Conservation (phyloP, 768 basidiomycete species). For the Mycena galopus region DNA sequence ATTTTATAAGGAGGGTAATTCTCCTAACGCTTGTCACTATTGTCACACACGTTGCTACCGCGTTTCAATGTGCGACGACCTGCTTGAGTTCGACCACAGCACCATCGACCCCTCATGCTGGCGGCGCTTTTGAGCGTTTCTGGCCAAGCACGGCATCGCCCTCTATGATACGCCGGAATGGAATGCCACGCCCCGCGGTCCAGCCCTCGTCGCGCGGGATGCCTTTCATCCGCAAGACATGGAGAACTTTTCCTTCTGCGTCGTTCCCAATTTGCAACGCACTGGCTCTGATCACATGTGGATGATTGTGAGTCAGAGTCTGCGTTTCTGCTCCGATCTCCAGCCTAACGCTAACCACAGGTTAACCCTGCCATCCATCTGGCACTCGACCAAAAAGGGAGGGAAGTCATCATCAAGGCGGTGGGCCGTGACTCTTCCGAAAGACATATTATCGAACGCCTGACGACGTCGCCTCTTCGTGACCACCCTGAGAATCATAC, state of each 20-base stretch:
- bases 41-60: too few species aligned
- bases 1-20: too few species aligned
- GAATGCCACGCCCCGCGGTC: neutral
- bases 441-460: neutral
- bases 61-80: too few species aligned
- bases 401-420: slow-evolving; percentile 17
- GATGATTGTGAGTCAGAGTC: neutral
- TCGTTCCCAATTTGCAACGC: neutral
- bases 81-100: neutral
- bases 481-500: slow-evolving; percentile 6
- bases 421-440: neutral
- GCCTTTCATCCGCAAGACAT: slow-evolving; percentile 8
- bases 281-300: neutral
- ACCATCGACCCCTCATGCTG: slow-evolving; percentile 1
- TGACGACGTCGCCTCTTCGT: neutral
- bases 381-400: neutral
- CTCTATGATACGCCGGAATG: neutral
- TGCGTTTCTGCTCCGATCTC: neutral
- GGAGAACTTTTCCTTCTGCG: neutral
- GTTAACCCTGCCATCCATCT: neutral
- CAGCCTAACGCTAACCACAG: neutral
- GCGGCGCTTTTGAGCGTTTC: neutral
- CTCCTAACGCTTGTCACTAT: too few species aligned
- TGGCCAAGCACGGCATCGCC: neutral
- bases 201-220: neutral